Evolutionary conservation across 2,329 filamentous ascomycete species (phyloP).

Genomic region (Biscogniauxia marginata): DNA sequence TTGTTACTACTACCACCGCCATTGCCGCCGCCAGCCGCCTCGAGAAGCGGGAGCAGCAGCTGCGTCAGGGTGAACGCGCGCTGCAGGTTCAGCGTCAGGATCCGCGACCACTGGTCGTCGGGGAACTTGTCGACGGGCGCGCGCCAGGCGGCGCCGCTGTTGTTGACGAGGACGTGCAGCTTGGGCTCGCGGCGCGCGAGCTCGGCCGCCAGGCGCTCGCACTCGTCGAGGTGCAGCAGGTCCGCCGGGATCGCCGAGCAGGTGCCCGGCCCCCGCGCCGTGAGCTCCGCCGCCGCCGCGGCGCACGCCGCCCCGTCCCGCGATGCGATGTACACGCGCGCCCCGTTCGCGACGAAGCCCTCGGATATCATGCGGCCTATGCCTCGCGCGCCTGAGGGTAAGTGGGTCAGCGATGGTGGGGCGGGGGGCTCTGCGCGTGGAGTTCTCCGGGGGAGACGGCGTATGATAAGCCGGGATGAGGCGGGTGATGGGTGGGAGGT

Average conservation of each 20-base stretch:
- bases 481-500: neutral
- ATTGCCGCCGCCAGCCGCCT: slow-evolving; percentile 44
- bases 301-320: slow-evolving; percentile 60
- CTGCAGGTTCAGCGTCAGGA: slow-evolving; percentile 65
- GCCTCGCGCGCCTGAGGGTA: slow-evolving; percentile 51
- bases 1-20: neutral
- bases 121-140: slow-evolving; percentile 59
- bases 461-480: too few species aligned
- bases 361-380: slow-evolving; percentile 68
- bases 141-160: slow-evolving; percentile 65
- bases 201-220: slow-evolving; percentile 51
- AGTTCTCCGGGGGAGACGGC: too few species aligned
- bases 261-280: slow-evolving; percentile 48
- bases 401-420: neutral
- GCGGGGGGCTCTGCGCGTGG: too few species aligned
- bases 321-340: slow-evolving; percentile 65
- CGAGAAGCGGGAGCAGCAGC: slow-evolving; percentile 57
- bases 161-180: slow-evolving; percentile 65
- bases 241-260: slow-evolving; percentile 61
- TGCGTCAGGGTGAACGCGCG: slow-evolving; percentile 68
- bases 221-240: slow-evolving; percentile 58
- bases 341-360: slow-evolving; percentile 63
- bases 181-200: slow-evolving; percentile 48
- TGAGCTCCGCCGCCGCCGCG: slow-evolving; percentile 55
- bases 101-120: slow-evolving; percentile 55